Percentiles rank a stretch among this genome's conserved stretches.
Conservation (phyloP, 768 basidiomycete species). For the Boletus pseudopeckii region DNA sequence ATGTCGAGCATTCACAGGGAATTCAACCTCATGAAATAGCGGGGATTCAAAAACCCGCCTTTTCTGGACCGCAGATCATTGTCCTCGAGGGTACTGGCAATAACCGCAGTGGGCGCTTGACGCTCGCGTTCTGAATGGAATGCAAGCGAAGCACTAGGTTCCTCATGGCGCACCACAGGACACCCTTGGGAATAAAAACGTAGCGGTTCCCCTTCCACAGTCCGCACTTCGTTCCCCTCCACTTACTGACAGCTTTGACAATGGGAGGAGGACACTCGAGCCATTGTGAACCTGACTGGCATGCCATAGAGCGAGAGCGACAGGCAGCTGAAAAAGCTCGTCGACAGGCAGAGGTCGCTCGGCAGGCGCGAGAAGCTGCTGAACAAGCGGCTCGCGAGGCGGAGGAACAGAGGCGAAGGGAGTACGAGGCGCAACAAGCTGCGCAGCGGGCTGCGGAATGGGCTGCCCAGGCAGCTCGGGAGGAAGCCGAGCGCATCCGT, state of each 20-base stretch:
- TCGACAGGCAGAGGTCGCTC: constrained; percentile 22
- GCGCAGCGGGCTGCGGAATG: constrained; percentile 11
- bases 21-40: too few species aligned
- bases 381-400: constrained; percentile 23
- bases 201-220: not conserved
- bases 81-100: not conserved
- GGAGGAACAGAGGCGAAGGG: constrained; percentile 17
- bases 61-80: not conserved
- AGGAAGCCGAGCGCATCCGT: constrained; percentile 23
- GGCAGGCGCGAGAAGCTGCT: constrained; percentile 19
- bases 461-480: constrained; percentile 22
- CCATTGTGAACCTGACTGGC: constrained; percentile 23
- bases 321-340: constrained; percentile 19
- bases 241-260: not conserved
- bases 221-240: not conserved
- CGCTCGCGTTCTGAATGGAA: not conserved
- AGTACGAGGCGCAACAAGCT: constrained; percentile 9
- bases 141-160: not conserved
- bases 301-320: constrained; percentile 19
- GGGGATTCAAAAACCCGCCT: not conserved
- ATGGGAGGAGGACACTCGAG: constrained; percentile 30
- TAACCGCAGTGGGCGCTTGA: not conserved
- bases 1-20: not conserved
- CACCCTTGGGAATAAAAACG: not conserved
- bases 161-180: not conserved